Evolutionary conservation across 768 basidiomycete genomes (phyloP).

Genomic region (Boletus rubescentipes): DNA sequence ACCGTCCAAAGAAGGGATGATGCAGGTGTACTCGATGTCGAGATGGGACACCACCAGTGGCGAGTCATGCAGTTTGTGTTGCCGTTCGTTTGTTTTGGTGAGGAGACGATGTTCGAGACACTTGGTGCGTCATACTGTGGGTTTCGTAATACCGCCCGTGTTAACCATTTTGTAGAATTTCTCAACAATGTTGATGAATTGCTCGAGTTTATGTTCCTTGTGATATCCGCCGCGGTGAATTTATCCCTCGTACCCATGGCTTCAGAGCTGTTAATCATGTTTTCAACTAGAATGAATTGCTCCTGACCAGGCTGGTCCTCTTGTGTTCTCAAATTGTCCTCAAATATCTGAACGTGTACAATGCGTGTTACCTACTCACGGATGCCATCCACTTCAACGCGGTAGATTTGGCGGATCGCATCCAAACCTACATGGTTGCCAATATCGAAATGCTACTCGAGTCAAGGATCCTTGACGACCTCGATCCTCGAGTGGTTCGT

Average conservation of each 20-base stretch:
- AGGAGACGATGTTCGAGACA: slow-evolving; percentile 66
- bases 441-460: slow-evolving; percentile 91
- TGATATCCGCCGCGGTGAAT: slow-evolving; percentile 81
- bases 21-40: slow-evolving; percentile 56
- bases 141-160: not conserved
- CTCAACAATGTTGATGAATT: slow-evolving; percentile 66
- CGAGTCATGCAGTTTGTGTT: slow-evolving; percentile 74
- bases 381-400: slow-evolving; percentile 84
- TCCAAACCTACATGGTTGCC: slow-evolving; percentile 77
- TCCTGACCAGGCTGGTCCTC: slow-evolving; percentile 81
- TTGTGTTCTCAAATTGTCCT: slow-evolving; percentile 80
- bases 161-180: slow-evolving; percentile 48
- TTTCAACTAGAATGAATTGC: slow-evolving; percentile 69
- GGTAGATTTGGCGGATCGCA: slow-evolving; percentile 57
- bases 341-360: slow-evolving; percentile 63
- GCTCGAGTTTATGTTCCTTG: slow-evolving; percentile 83
- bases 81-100: slow-evolving; percentile 74
- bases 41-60: slow-evolving; percentile 74
- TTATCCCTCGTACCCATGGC: not conserved
- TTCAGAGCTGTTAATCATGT: not conserved
- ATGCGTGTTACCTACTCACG: slow-evolving; percentile 74
- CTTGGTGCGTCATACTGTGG: slow-evolving; percentile 48
- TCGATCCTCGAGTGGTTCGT: slow-evolving; percentile 61
- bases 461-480: slow-evolving; percentile 72
- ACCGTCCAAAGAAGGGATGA: slow-evolving; percentile 56